phyloP scores from a whole-genome alignment of 2,329 filamentous ascomycete genomes.

The Aureobasidium sp. region DNA sequence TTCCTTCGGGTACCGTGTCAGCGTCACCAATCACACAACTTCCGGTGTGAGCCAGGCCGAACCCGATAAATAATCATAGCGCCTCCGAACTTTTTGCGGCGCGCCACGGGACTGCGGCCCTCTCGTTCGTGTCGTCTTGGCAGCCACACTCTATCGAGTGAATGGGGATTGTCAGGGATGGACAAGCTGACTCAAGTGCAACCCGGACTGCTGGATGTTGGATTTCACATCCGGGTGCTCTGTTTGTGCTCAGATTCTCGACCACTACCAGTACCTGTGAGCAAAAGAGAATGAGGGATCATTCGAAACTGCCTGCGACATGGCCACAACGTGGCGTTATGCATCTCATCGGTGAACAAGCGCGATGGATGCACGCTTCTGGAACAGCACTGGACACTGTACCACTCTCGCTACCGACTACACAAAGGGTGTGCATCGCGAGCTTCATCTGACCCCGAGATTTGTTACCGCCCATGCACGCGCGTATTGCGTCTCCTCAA shows the following conservation, averaged over 20 bases:
- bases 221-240: not conserved
- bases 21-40: not conserved
- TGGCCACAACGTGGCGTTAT: constrained; percentile 12
- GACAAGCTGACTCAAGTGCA: constrained; percentile 1
- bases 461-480: constrained; percentile 2
- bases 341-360: constrained; percentile 9
- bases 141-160: constrained; percentile 3
- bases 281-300: not conserved
- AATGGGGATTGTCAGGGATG: constrained; percentile 4
- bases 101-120: constrained; percentile 7
- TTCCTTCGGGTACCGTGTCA: constrained; percentile 7
- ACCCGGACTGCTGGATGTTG: constrained; percentile 2
- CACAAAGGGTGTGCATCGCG: not conserved
- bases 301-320: constrained; percentile 1
- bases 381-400: not conserved
- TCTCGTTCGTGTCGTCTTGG: constrained; percentile 9
- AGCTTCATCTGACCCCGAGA: not conserved
- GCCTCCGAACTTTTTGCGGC: constrained; percentile 9
- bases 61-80: not conserved
- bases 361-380: not conserved
- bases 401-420: constrained; percentile 10
- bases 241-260: not conserved
- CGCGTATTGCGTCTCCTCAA: not conserved
- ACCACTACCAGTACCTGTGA: not conserved
- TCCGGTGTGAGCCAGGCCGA: not conserved